These are phyloP conservation scores for Chaetomium tenue DNA, from an alignment of 495 filamentous ascomycete species.

Conservation along the genomic window DNA sequence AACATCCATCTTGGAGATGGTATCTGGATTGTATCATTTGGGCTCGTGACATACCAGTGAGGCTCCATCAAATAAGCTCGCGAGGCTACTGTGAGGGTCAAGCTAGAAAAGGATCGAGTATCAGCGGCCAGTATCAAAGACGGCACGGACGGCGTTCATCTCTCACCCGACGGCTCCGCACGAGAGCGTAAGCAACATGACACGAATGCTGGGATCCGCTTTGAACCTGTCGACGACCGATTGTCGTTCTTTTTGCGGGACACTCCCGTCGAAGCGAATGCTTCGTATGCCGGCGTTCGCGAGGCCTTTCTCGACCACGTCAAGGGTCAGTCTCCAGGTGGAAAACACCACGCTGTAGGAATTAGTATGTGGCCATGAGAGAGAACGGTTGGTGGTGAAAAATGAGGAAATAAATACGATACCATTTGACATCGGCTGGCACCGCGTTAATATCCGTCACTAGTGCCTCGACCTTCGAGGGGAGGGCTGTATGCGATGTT, in stretches of 20 bases:
- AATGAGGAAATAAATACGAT: background rate
- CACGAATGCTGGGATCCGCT: slow-evolving; percentile 31
- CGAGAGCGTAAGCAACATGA: slow-evolving; percentile 41
- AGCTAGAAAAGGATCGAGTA: slow-evolving; percentile 17
- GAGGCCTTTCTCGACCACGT: slow-evolving; percentile 40
- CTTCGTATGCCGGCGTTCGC: slow-evolving; percentile 31
- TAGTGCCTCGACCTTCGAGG: slow-evolving; percentile 34
- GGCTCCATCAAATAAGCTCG: slow-evolving; percentile 46
- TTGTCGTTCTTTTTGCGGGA: slow-evolving; percentile 39
- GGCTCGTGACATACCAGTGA: slow-evolving; percentile 33
- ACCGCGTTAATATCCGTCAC: slow-evolving; percentile 23
- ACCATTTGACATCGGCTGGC: slow-evolving; percentile 32
- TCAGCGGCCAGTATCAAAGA: background rate
- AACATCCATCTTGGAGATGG: background rate
- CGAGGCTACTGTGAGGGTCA: slow-evolving; percentile 41
- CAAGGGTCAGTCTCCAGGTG: slow-evolving; percentile 46
- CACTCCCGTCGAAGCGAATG: slow-evolving; percentile 47
- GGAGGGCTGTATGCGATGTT: slow-evolving; percentile 11
- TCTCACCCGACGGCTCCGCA: slow-evolving; percentile 47
- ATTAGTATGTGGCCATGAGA: background rate
- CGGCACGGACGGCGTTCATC: background rate
- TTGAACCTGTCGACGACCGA: slow-evolving; percentile 36
- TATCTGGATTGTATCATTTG: background rate
- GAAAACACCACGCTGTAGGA: slow-evolving; percentile 46
- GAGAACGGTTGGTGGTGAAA: background rate